These are phyloP conservation scores for Detonula confervacea DNA, from an alignment of 352 stramenopile species.

Conservation along the genomic window DNA sequence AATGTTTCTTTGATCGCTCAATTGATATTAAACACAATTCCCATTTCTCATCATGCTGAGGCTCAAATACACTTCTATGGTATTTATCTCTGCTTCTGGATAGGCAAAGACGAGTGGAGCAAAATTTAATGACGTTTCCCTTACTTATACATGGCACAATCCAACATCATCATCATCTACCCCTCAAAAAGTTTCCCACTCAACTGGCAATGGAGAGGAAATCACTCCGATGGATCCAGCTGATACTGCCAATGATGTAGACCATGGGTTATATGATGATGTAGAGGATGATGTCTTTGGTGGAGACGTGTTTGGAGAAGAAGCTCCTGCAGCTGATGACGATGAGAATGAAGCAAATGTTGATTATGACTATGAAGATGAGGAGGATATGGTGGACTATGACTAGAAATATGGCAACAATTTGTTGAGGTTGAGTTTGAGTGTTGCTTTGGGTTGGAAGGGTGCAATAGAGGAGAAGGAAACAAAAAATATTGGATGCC, in stretches of 20 bases:
- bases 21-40: not conserved
- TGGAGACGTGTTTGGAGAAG: constrained; percentile 7
- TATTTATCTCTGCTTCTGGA: not conserved
- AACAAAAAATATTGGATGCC: no score
- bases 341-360: constrained; percentile 20
- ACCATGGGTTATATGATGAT: constrained; percentile 9
- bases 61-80: no score
- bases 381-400: constrained; percentile 35
- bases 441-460: not conserved
- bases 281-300: constrained; percentile 7
- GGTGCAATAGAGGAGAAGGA: no score
- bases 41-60: no score
- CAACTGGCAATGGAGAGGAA: not conserved
- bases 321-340: not conserved
- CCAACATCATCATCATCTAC: not conserved
- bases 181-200: not conserved
- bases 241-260: constrained; percentile 1
- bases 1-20: not conserved
- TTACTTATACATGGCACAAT: constrained; percentile 35
- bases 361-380: constrained; percentile 30
- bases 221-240: not conserved
- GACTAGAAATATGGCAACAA: no score
- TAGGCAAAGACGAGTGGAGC: constrained; percentile 23
- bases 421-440: no score
- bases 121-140: constrained; percentile 24